Evolutionary conservation across 306 rosid genomes (phyloP), one percentile per base, ranked within the genome.

Genomic region (Cicer chorassanicum): DNA sequence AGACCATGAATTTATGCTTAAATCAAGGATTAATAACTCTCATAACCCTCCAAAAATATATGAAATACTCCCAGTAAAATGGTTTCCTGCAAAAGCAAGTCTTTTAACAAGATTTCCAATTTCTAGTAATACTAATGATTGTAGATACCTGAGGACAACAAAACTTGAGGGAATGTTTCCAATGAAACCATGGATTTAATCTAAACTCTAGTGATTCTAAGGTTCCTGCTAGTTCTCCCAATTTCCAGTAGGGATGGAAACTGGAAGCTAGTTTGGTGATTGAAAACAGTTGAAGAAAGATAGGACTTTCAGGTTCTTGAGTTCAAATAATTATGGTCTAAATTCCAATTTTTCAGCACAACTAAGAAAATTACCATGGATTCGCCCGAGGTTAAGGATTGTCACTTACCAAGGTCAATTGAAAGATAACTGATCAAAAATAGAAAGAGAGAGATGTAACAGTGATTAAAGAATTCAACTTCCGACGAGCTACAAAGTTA

Each of bases 381-480:
- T 13, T 1, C 92, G 90, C 80, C 98, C 99, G 73, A 92, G 80
- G 70, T 83, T 86, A 46, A 94, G 19, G 15, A 68, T 75, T 68
- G 92, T 87, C 39, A 92, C 96, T 81, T 90, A 87, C 99, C 99
- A 92, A 46, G 85, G 54, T 69, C 96, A 97, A 82, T 90, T 77
- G 63, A 82, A 82, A 24, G 34, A 24, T 24, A 24, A 24, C 34
- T 24, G 34, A 29, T 29, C 3, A 4, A 29, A 29, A 29, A 29
- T 29, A 29, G 36, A 29, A 29, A 29, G 36, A 29, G 1, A 19
- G 36, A 29, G 36, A 29, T 29, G 36, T 29, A 29, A 0, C 36
- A 29, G 4, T 29, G 36, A 29, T 29, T 29, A 29, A 4, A 29
- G 5, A 29, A 29, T 29, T 29, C 36, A 29, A 29, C 4, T 3